These are phyloP conservation scores for Fusarium sterilihyphosum DNA, from an alignment of 2,329 filamentous ascomycete species.

Conservation along the genomic window DNA sequence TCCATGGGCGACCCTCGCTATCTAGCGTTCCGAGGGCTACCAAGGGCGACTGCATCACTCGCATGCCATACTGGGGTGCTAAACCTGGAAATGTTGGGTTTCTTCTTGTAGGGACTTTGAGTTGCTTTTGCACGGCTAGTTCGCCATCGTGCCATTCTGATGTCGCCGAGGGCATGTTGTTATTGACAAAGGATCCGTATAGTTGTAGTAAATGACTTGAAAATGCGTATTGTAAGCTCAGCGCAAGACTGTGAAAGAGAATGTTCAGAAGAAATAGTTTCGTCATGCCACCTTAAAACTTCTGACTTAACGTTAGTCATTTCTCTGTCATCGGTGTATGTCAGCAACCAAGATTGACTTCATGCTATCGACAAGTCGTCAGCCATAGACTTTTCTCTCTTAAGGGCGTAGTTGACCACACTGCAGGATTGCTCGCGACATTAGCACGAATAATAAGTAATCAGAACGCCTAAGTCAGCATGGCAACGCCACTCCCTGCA, in stretches of 20 bases:
- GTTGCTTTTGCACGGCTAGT: conserved; percentile 68
- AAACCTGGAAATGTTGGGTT: conserved; percentile 77
- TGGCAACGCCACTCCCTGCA: not conserved
- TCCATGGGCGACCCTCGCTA: conserved; percentile 73
- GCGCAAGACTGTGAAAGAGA: not conserved
- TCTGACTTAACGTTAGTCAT: not conserved
- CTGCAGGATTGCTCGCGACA: not conserved
- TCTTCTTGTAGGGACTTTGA: conserved; percentile 64
- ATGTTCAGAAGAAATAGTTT: conserved; percentile 3
- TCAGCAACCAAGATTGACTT: not conserved
- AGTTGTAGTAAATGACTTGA: not conserved
- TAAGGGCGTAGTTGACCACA: conserved; percentile 28
- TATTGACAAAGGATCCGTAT: conserved; percentile 5
- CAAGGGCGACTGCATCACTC: conserved; percentile 71
- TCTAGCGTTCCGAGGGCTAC: conserved; percentile 81
- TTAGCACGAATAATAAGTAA: conserved; percentile 13
- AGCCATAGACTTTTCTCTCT: not conserved
- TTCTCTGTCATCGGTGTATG: conserved; percentile 12
- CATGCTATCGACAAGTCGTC: conserved; percentile 22
- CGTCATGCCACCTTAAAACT: not conserved
- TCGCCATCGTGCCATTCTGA: conserved; percentile 73
- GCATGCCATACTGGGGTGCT: conserved; percentile 66
- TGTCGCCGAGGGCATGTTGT: conserved; percentile 43
- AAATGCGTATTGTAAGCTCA: conserved; percentile 11
- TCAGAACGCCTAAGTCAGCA: not conserved